Evolutionary conservation across 1,284 basidiomycete species (phyloP), one percentile per base, ranked within the genome.

Genomic region (Melampsora larici-populina): DNA sequence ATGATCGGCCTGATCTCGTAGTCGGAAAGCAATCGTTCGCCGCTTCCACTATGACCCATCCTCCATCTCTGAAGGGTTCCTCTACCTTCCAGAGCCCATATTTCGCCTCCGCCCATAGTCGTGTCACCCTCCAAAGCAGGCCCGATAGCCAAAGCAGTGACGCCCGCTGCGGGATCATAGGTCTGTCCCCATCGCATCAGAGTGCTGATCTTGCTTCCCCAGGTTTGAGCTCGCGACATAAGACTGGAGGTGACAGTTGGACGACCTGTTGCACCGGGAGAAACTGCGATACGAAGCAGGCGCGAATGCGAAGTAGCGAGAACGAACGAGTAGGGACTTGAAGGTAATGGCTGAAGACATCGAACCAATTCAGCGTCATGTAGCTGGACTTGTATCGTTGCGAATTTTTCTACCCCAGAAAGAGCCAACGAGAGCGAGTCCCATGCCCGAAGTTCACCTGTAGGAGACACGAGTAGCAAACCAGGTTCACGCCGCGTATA

Each of bases 21-120:
- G 75, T 84, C 82, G 26, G 80, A 81, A 9, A 81, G n/a, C 29
- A 83, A 70, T 29, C 79, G 79, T 51, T 82, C 82, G 18, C 79
- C 79, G 1, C 80, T 81, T 17, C 80, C 79, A 69, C 21, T 69
- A 7, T 82, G 79, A 18, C 81, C 79, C 24, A 83, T 77, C 55
- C 81, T 79, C 83, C 83, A 84, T 51, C 81, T 80, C 48, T 83
- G 83, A 18, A 83, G 62, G 33, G 78, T 79, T 64, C 79, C 79
- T 8, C 78, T 78, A 26, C 29, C 65, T 76, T 76, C 74, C 51
- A 76, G 29, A n/a, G 74, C 74, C 74, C 82, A 80, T 48, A 82
- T 78, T 29, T 82, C 82, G 40, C 81, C 81, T 6, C 83, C 79
- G 13, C 80, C 80, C 18, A 79, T 62, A 17, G 78, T 78, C 24